phyloP scores from a whole-genome alignment of 2,329 filamentous ascomycete genomes.

The Colletotrichum godetiae region DNA sequence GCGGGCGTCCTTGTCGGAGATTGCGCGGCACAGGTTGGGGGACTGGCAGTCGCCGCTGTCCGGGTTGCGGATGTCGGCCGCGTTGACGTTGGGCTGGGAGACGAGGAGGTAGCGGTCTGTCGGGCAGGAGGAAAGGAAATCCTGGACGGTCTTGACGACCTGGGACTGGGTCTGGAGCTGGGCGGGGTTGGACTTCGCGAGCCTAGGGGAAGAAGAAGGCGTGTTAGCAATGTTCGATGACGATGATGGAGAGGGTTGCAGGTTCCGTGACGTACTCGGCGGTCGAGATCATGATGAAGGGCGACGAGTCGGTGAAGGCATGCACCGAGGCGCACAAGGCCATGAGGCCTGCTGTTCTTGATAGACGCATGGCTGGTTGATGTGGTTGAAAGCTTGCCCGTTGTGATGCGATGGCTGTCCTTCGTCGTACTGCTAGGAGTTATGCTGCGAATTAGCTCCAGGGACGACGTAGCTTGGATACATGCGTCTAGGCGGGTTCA shows the following conservation, averaged over 20 bases:
- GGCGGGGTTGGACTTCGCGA: slow-evolving; percentile 48
- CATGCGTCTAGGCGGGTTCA: slow-evolving; percentile 4
- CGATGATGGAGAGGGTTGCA: background rate
- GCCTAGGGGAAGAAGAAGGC: slow-evolving; percentile 37
- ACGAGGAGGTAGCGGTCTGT: slow-evolving; percentile 83
- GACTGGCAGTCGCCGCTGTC: slow-evolving; percentile 57
- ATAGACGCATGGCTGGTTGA: slow-evolving; percentile 62
- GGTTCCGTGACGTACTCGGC: slow-evolving; percentile 71
- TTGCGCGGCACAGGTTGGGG: slow-evolving; percentile 61
- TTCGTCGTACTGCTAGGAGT: slow-evolving; percentile 16
- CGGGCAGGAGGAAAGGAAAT: slow-evolving; percentile 74
- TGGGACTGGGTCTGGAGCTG: slow-evolving; percentile 63
- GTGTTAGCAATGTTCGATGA: slow-evolving; percentile 20
- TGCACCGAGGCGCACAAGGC: slow-evolving; percentile 68
- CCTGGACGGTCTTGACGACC: slow-evolving; percentile 55
- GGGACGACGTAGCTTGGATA: slow-evolving; percentile 10
- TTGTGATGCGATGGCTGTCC: slow-evolving; percentile 30
- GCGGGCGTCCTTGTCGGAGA: slow-evolving; percentile 47
- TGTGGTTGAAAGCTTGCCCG: slow-evolving; percentile 19
- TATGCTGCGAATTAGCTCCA: slow-evolving; percentile 14
- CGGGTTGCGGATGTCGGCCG: slow-evolving; percentile 71
- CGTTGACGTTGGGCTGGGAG: slow-evolving; percentile 79
- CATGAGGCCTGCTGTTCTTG: slow-evolving; percentile 60
- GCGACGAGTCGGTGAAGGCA: slow-evolving; percentile 88
- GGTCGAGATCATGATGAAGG: slow-evolving; percentile 89